Base-by-base conservation (phyloP, 305 asterid genomes). In the Fraxinus ornus region DNA sequence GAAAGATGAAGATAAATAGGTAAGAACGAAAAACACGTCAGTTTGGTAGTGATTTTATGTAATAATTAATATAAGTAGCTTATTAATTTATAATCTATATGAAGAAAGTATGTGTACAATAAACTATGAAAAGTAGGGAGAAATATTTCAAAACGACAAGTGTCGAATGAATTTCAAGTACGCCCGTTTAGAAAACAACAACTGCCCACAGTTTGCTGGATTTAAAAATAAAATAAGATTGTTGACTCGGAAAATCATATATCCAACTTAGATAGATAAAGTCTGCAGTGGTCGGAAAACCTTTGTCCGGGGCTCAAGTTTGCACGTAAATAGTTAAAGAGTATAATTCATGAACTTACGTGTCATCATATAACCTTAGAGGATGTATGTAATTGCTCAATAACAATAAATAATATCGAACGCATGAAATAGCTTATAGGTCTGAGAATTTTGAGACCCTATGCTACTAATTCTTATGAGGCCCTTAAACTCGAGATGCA, bases 11-110 rank as follows among this genome's bases (percentile, higher is more conserved):
- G 88, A 81, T 85, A 80, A 81, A 87, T 9, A 76, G 84, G 49
- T 71, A 80, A 57, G 9, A 82, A 88, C 88, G 90, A 94, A 88
- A 72, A 55, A 82, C 88, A 86, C 90, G 93, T 87, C 82, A 80
- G 80, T 87, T 83, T 86, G 90, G 84, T 86, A 88, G 88, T 85
- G 87, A 89, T 86, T 81, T 86, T 81, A 28, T 77, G 60, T 24
- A 24, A 24, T 60, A 70, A 80, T 81, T 74, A 41, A 17, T 55
- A 19, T 57, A 57, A 17, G 22, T n/a, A 19, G 70, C 5, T 21
- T 60, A 60, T 21, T 60, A 21, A 7, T 13, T 57, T n/a, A 19
- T 57, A 57, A 57, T 57, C 68, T 6, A 19, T 57, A 19, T 19
- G 68, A 57, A 57, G 68, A 19, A 15, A 17, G 32, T 24, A 0